Evolutionary conservation across 2,329 filamentous ascomycete species (phyloP), one percentile per base, ranked within the genome.

Genomic region (Escovopsis sp.): DNA sequence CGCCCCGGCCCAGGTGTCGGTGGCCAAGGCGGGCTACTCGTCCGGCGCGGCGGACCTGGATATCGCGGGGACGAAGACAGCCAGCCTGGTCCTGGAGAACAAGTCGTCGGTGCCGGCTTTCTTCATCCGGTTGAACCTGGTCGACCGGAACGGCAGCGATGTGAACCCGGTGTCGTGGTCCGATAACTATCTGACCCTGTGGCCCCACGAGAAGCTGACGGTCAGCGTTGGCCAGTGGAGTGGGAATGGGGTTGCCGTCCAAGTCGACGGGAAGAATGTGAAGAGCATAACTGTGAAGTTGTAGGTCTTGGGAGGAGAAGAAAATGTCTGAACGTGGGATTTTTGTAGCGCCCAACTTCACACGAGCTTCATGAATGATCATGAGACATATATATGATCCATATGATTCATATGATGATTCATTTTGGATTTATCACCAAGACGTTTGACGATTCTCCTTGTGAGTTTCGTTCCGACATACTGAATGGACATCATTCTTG

Each of bases 111-210:
- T 70, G 0, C 76, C 76, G 0, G 77, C 75, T 0, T 69, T 80
- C 38, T 80, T 80, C 47, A 49, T 80, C 8, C 60, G 67, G 2
- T 42, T 80, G 28, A 66, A 66, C 38, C 53, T 77, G 1, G 60
- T 75, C 0, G 64, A 74, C 46, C 47, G 42, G 3, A 45, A 54
- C 0, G 65, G 65, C 0, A 48, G 58, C 0, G 71, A 75, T 40
- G 60, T 77, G 0, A 48, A 66, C 4, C 72, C 74, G 0, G 64
- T 75, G 1, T 59, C 61, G 18, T 80, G 76, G 75, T 69, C 68
- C 1, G 75, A 80, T 47, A 80, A 80, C 46, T 80, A 80, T 46
- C 59, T 80, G 11, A 78, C 75, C 2, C 55, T 80, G 9, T 77
- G 70, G 64, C 73, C 75, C 0, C 55, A 59, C 1, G 76, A 80